Evolutionary conservation across 129 eudicot species (phyloP).

Genomic region (Flaveria trinervia): DNA sequence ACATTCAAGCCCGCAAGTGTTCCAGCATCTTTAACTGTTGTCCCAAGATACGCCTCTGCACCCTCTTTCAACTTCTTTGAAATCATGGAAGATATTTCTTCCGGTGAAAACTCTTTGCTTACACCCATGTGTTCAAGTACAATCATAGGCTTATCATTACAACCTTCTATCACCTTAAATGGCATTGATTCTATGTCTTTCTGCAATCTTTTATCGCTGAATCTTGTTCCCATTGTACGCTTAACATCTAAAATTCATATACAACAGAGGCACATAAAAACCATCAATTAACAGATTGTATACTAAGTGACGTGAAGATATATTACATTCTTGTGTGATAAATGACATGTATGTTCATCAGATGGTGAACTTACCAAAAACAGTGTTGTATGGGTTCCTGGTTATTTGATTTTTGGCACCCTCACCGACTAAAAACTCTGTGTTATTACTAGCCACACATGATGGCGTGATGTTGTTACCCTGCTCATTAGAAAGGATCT

Average conservation of each 20-base stretch:
- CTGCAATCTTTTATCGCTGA: neutral
- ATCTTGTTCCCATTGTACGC: neutral
- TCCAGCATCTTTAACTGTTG: neutral
- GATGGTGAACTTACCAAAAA: neutral
- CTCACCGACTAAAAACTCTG: neutral
- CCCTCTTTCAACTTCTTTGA: neutral
- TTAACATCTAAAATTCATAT: neutral
- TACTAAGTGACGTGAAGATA: neutral
- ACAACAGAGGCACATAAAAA: no score
- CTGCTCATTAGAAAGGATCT: neutral
- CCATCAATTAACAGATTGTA: neutral
- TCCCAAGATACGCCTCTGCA: neutral
- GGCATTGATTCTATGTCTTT: neutral
- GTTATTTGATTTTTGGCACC: neutral
- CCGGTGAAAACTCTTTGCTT: neutral
- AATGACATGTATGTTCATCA: neutral
- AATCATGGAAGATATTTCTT: conserved; percentile 1
- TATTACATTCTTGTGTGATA: neutral
- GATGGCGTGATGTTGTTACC: neutral
- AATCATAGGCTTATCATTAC: neutral
- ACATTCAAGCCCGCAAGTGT: neutral
- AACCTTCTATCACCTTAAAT: neutral
- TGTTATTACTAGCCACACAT: neutral
- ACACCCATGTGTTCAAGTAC: neutral
- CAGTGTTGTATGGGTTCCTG: neutral